Evolutionary conservation across 306 rosid species (phyloP), one percentile per base, ranked within the genome.

Genomic region (Acmispon strigosus): DNA sequence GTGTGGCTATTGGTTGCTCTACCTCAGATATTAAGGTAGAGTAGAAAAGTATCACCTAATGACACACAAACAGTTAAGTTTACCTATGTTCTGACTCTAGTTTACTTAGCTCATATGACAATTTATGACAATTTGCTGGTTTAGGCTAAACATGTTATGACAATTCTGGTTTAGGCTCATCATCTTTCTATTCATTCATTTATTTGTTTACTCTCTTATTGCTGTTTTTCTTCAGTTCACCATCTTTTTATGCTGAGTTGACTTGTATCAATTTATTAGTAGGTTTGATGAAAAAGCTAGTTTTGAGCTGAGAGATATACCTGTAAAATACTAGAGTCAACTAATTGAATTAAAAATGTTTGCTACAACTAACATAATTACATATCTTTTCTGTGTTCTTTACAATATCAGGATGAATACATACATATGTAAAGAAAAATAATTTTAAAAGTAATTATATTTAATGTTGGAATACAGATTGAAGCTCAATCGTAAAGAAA

Each of bases 261-360:
- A 18, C 5, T 64, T 57, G 64, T 45, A 69, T 58, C 49, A 59
- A 50, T 76, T 67, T 76, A 59, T 82, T 43, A 37, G 45, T 65
- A 93, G 98, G 97, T 61, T 75, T 93, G 70, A n/a, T n/a, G n/a
- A n/a, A n/a, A n/a, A n/a, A n/a, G n/a, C n/a, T n/a, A n/a, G n/a
- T n/a, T n/a, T n/a, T n/a, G n/a, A n/a, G n/a, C n/a, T n/a, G n/a
- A n/a, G n/a, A n/a, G n/a, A n/a, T n/a, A n/a, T n/a, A n/a, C n/a
- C n/a, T n/a, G n/a, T n/a, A n/a, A n/a, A n/a, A n/a, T n/a, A n/a
- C n/a, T n/a, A n/a, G n/a, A n/a, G n/a, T n/a, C n/a, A n/a, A n/a
- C n/a, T n/a, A n/a, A n/a, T n/a, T n/a, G n/a, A n/a, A n/a, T n/a
- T n/a, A n/a, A n/a, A n/a, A n/a, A n/a, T n/a, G n/a, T n/a, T n/a